Evolutionary conservation across 2,329 filamentous ascomycete species (phyloP).

Genomic region (Ophiostoma perfectum): DNA sequence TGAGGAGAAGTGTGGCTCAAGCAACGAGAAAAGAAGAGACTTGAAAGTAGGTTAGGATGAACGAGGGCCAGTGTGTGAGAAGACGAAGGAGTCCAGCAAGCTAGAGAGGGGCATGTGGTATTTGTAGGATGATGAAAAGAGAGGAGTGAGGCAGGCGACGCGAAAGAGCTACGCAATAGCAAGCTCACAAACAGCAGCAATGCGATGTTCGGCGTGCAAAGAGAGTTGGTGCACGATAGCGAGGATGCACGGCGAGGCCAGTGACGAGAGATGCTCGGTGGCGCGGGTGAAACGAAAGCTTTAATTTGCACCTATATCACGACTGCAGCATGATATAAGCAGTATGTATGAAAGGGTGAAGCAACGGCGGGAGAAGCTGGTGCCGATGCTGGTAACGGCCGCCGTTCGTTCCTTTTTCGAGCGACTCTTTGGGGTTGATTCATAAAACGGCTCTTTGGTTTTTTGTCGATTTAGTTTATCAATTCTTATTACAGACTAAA

Average conservation of each 20-base stretch:
- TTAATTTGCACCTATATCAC: neutral
- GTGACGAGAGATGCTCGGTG: neutral
- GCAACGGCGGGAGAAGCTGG: slow-evolving; percentile 1
- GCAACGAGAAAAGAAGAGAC: neutral
- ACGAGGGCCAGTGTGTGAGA: too few species aligned
- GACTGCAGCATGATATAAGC: neutral
- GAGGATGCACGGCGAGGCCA: neutral
- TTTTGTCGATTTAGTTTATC: too few species aligned
- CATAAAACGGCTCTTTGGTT: too few species aligned
- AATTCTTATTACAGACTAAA: too few species aligned
- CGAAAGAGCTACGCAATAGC: neutral
- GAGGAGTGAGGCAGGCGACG: neutral
- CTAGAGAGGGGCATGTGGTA: neutral
- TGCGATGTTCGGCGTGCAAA: neutral
- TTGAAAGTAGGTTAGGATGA: neutral
- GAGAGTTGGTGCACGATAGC: neutral
- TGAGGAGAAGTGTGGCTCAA: too few species aligned
- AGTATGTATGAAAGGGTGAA: neutral
- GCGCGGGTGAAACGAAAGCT: neutral
- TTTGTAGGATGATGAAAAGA: neutral
- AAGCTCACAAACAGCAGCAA: neutral
- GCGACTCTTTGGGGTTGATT: neutral
- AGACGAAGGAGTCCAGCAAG: neutral
- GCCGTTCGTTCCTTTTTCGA: neutral
- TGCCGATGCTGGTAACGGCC: neutral